A percentile compares a stretch with the other conserved stretches of the same genome.
Evolutionary conservation across 768 basidiomycete species (phyloP).

Genomic region (Megacollybia marginata): DNA sequence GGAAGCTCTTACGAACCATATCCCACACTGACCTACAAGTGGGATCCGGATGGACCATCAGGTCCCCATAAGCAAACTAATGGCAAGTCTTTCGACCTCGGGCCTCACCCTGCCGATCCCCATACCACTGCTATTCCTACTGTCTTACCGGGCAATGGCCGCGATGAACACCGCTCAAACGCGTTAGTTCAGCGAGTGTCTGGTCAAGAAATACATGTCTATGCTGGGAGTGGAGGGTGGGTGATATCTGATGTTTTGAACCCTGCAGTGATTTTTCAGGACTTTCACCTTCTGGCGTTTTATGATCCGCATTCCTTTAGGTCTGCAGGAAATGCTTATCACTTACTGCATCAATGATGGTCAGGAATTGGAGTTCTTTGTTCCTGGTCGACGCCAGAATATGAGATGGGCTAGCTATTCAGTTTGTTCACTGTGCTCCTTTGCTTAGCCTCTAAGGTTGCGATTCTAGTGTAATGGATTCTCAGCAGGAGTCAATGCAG

Average conservation of each 20-base stretch:
- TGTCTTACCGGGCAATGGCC: constrained; percentile 12
- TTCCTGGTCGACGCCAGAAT: constrained; percentile 75
- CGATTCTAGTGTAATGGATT: constrained; percentile 73
- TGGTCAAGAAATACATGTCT: constrained; percentile 72
- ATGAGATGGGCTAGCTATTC: constrained; percentile 90
- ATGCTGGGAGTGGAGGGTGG: constrained; percentile 48
- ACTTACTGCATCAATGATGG: constrained; percentile 80
- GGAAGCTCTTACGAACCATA: constrained; percentile 74
- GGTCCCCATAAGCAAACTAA: constrained; percentile 7
- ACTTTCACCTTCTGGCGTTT: constrained; percentile 95
- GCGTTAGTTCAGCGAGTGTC: constrained; percentile 33
- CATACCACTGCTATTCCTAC: constrained; percentile 37
- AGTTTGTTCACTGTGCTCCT: constrained; percentile 31
- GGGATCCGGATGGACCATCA: constrained; percentile 51
- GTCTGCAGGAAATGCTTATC: constrained; percentile 63
- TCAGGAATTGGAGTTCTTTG: constrained; percentile 68
- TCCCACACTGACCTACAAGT: constrained; percentile 62
- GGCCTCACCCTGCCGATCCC: constrained; percentile 72
- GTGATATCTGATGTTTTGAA: constrained; percentile 8
- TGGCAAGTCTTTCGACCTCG: constrained; percentile 45
- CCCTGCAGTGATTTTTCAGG: constrained; percentile 27
- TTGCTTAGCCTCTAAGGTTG: constrained; percentile 1
- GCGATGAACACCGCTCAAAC: constrained; percentile 21
- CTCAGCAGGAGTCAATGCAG: constrained; percentile 82
- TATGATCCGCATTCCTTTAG: constrained; percentile 73